phyloP scores from a whole-genome alignment of 768 basidiomycete genomes.

The Russula sp. region DNA sequence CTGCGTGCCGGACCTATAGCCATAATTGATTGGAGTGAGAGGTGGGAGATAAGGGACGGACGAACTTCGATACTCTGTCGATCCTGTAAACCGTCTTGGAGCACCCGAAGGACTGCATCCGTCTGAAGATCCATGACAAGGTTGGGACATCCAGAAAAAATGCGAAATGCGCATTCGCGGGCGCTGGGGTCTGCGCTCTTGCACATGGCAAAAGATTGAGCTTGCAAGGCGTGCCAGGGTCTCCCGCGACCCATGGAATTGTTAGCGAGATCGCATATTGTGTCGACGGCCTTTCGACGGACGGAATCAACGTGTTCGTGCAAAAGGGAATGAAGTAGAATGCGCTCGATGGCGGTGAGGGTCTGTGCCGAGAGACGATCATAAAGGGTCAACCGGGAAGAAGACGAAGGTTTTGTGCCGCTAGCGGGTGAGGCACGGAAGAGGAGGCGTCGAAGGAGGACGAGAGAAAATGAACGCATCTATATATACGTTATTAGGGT shows the following conservation, averaged over 20 bases:
- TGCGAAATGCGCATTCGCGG: slow-evolving; percentile 52
- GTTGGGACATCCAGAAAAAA: slow-evolving; percentile 73
- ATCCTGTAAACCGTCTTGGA: slow-evolving; percentile 68
- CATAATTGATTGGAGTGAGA: neutral
- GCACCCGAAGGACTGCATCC: slow-evolving; percentile 62
- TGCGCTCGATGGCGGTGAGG: slow-evolving; percentile 64
- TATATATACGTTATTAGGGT: slow-evolving; percentile 34
- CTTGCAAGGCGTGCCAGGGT: slow-evolving; percentile 80
- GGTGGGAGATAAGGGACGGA: slow-evolving; percentile 27
- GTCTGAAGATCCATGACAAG: slow-evolving; percentile 74
- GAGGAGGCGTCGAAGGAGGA: slow-evolving; percentile 73
- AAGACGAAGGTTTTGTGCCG: slow-evolving; percentile 33
- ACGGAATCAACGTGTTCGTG: slow-evolving; percentile 60
- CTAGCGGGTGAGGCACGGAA: slow-evolving; percentile 55
- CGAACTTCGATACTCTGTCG: slow-evolving; percentile 58
- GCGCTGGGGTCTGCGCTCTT: slow-evolving; percentile 36
- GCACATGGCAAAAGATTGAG: slow-evolving; percentile 66
- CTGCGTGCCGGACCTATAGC: slow-evolving; percentile 67
- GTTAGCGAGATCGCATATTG: slow-evolving; percentile 71
- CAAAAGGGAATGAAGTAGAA: slow-evolving; percentile 65
- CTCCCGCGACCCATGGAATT: slow-evolving; percentile 70
- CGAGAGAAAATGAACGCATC: slow-evolving; percentile 86
- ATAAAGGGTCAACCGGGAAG: slow-evolving; percentile 58
- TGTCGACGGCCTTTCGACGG: slow-evolving; percentile 68
- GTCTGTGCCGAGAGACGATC: slow-evolving; percentile 71